These are phyloP conservation scores for Sapria himalayana DNA, from an alignment of 345 rosid genomes.

Conservation along the genomic window DNA sequence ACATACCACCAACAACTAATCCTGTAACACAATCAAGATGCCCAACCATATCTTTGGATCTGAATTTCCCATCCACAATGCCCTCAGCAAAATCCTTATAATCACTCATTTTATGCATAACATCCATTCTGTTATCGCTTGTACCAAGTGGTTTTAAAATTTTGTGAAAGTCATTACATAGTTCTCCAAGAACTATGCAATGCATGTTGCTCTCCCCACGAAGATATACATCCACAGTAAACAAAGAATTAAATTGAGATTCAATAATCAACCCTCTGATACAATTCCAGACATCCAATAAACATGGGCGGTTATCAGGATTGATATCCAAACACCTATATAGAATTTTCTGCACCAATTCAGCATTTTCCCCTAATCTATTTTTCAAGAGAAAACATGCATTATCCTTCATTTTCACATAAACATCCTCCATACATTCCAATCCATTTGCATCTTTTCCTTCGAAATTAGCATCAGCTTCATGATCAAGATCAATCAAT, in stretches of 20 bases:
- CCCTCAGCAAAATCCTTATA: conserved; percentile 23
- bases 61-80: conserved; percentile 25
- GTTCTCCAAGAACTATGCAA: conserved; percentile 38
- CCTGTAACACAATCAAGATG: conserved; percentile 67
- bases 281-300: conserved; percentile 42
- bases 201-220: conserved; percentile 12
- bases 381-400: conserved; percentile 14
- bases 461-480: conserved; percentile 10
- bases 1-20: conserved; percentile 64
- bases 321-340: conserved; percentile 37
- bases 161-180: no score
- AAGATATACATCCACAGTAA: conserved; percentile 9
- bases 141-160: no score
- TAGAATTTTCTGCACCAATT: conserved; percentile 21
- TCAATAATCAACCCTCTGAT: conserved; percentile 30
- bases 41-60: conserved; percentile 36
- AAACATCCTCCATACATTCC: conserved; percentile 14
- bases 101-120: no score
- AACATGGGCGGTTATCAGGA: conserved; percentile 31
- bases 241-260: conserved; percentile 15
- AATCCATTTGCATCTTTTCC: conserved; percentile 12
- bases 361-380: conserved; percentile 18
- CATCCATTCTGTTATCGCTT: no score
- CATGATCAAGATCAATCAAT: conserved; percentile 15
- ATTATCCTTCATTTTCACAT: conserved; percentile 22